Percentiles rank a stretch among this genome's conserved stretches.
Conservation (phyloP, 2,329 filamentous ascomycete genomes). For the Purpureocillium takamizusanense region DNA sequence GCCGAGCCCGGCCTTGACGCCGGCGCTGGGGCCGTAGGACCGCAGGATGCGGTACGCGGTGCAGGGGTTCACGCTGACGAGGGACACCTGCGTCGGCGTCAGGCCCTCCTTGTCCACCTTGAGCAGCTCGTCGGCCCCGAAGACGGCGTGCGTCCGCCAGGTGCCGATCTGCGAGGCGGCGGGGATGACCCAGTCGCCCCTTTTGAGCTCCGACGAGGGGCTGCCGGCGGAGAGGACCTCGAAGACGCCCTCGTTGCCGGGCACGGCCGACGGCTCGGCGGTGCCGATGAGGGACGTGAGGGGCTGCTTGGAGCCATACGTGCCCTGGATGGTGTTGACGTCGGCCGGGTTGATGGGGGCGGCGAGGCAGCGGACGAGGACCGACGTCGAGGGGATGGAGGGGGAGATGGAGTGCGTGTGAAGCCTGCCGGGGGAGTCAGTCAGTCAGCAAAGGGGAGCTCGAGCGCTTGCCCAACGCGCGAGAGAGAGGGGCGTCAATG, state of each 20-base stretch:
- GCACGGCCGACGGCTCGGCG: conserved; percentile 63
- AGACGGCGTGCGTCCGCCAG: conserved; percentile 85
- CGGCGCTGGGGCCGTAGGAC: conserved; percentile 54
- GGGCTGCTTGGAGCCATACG: conserved; percentile 77
- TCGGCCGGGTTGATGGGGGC: conserved; percentile 94
- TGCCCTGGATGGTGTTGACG: conserved; percentile 95
- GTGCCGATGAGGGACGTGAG: conserved; percentile 75
- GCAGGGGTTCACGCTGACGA: conserved; percentile 85
- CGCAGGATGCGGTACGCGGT: conserved; percentile 90
- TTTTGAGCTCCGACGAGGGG: conserved; percentile 41
- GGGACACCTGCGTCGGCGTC: conserved; percentile 70
- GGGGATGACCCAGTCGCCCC: conserved; percentile 93
- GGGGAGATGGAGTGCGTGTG: conserved; percentile 73
- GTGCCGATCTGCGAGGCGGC: conserved; percentile 77
- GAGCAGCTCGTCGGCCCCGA: conserved; percentile 47
- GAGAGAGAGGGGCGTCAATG: neutral
- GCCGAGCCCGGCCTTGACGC: conserved; percentile 33
- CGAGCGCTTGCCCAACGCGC: neutral
- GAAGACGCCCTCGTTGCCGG: conserved; percentile 88
- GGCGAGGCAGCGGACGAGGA: conserved; percentile 81
- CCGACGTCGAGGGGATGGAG: conserved; percentile 49
- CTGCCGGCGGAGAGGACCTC: conserved; percentile 70
- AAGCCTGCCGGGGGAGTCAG: conserved; percentile 32
- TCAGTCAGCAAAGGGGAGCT: too few species aligned
- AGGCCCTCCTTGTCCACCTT: conserved; percentile 65